Evolutionary conservation across 2,329 filamentous ascomycete genomes (phyloP).

Genomic region (Penicillium frequentans): DNA sequence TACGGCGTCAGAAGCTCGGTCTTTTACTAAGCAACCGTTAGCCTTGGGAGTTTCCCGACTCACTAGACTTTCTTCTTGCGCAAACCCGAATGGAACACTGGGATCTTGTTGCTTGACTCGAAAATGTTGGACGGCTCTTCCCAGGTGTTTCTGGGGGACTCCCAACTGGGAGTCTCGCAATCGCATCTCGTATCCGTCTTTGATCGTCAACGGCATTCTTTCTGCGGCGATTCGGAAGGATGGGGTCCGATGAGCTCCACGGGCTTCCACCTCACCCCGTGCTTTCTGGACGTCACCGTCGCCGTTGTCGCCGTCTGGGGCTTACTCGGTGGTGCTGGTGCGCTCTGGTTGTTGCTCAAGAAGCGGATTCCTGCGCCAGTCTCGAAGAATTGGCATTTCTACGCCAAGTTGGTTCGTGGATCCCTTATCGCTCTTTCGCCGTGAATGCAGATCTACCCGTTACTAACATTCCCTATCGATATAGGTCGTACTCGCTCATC

Average conservation of each 20-base stretch:
- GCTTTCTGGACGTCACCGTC: conserved; percentile 92
- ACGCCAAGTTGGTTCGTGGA: conserved; percentile 75
- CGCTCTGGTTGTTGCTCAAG: conserved; percentile 75
- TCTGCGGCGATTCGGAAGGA: conserved; percentile 87
- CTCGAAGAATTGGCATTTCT: conserved; percentile 88
- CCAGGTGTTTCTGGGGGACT: conserved; percentile 35
- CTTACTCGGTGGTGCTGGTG: conserved; percentile 71
- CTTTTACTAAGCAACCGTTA: conserved; percentile 8
- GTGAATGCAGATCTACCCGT: background rate
- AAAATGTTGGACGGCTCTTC: conserved; percentile 37
- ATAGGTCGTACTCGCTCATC: conserved; percentile 63
- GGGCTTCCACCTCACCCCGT: conserved; percentile 93
- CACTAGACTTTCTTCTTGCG: background rate
- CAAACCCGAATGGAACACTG: conserved; percentile 19
- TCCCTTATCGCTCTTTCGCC: background rate
- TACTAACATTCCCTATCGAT: background rate
- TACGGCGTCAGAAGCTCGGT: background rate
- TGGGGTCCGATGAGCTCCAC: conserved; percentile 90
- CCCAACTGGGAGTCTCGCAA: conserved; percentile 28
- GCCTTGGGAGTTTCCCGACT: background rate
- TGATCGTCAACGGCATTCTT: conserved; percentile 55
- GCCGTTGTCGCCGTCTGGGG: conserved; percentile 76
- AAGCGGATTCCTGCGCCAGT: conserved; percentile 67
- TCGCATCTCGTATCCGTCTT: conserved; percentile 27
- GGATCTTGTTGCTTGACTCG: conserved; percentile 23